Base-by-base conservation (phyloP, 192 early-diverging fungal species). In the Lobosporangium transversale region DNA sequence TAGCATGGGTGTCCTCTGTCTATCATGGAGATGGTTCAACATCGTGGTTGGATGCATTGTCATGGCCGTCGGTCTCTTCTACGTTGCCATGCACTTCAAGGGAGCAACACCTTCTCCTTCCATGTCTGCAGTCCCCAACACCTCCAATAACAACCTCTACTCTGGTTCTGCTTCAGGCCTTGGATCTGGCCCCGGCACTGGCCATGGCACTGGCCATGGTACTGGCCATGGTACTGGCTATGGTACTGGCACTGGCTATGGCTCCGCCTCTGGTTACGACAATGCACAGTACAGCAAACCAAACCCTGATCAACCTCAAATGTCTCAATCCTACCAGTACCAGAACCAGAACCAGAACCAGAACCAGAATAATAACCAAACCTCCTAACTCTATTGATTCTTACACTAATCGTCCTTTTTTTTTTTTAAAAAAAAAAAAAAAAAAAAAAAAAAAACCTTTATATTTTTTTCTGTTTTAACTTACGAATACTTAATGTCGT, bases 21-120 rank as follows among this genome's bases (percentile, higher is more conserved):
- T 70, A 7, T 52, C 68, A 21, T 62, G 59, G 59, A 56, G 42
- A 40, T 70, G 68, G 68, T 70, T 60, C 68, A 70, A 70, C 59
- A 70, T 70, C 45, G 12, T 70, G 33, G 53, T 70, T 14, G 68
- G 68, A 20, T 53, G 53, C 31, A 20, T 70, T 29, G 47, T 70
- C 68, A 70, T 70, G 68, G 53, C 12, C 32, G 9, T 62, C 18
- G 68, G 68, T 32, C 10, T 70, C n/a, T 49, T 70, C 24, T 70
- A 62, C 53, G 33, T 70, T 42, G 58, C 23, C 52, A 56, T 70
- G 68, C 68, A 70, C 53, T 70, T 51, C 43, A 43, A 36, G 23
- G 68, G 68, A 9, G 60, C 68, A 0, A 70, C 58, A 2, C 68
- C 68, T 14, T 70, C 68, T n/a, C 59, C 52, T 18, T 70, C 68